phyloP scores from a whole-genome alignment of 768 basidiomycete genomes.

The Collybia sp. region DNA sequence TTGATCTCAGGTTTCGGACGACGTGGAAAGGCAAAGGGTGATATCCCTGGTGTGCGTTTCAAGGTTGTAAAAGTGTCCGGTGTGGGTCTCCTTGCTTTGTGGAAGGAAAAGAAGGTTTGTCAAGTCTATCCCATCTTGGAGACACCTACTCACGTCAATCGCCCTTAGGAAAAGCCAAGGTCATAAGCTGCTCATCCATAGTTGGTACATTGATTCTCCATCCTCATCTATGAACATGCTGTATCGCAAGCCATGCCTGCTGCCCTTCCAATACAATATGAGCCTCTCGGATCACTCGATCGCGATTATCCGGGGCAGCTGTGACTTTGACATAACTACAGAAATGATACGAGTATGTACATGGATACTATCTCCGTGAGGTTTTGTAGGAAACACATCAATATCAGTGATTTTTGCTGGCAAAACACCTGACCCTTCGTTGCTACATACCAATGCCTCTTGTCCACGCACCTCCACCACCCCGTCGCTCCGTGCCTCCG shows the following conservation, averaged over 20 bases:
- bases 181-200: conserved; percentile 27
- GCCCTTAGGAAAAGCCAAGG: conserved; percentile 67
- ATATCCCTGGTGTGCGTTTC: conserved; percentile 99
- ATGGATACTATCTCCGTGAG: no score
- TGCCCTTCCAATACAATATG: conserved; percentile 4
- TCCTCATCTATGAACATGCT: conserved; percentile 14
- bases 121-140: background rate
- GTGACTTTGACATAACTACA: background rate
- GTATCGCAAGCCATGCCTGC: conserved; percentile 11
- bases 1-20: conserved; percentile 99
- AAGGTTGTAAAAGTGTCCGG: conserved; percentile 99
- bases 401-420: no score
- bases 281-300: background rate
- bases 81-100: conserved; percentile 94
- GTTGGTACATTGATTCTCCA: conserved; percentile 10
- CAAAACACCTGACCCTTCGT: no score
- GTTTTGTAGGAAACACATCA: no score
- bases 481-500: no score
- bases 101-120: conserved; percentile 98
- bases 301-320: background rate
- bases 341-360: no score
- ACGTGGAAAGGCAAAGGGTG: conserved; percentile 99
- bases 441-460: no score
- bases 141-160: background rate
- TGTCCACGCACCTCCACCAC: no score